Base-by-base conservation (phyloP, 495 filamentous ascomycete species). In the Beverwykella pulmonaria region DNA sequence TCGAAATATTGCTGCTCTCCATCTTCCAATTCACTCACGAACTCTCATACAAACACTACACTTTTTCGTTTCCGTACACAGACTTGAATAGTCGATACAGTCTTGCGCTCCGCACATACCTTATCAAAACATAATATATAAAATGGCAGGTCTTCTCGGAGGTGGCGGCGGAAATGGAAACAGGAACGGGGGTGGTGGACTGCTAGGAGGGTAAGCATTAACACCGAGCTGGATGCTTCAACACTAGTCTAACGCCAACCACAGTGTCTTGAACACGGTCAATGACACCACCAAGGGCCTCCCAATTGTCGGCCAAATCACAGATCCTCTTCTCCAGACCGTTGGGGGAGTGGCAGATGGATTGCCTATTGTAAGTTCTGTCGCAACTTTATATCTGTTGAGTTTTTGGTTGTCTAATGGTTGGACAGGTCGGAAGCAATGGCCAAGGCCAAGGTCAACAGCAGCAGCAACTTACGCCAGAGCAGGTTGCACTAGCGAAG, bases 61-160 rank as follows among this genome's bases (percentile, higher is more conserved):
- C 48, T 52, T 23, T 34, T 9, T 7, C 3, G 8, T 52, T 9
- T 52, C 48, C 17, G 39, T n/a, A 52, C 48, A 23, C 22, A 23
- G 48, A 52, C 48, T 52, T 17, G 3, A n/a, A 34, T n/a, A 12
- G 39, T 44, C 39, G 6, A 44, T 44, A 9, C 17, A 10, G 3
- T n/a, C 39, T 44, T 44, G 39, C 39, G 17, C 22, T 52, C 6
- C 22, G 9, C 48, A 52, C 4, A 23, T 52, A 52, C 48, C 23
- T 22, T 17, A 23, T 25, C 9, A 52, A 23, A 29, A 9, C 26
- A 6, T 4, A n/a, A 4, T 23, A 22, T 10, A 23, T 44, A 41
- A 59, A 50, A 66, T 66, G 65, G 65, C 65, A 2, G 65, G 65
- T 46, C 65, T 68, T 55, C 65, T 68, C 25, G 65, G 65, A 15